Percentiles rank a stretch among this genome's conserved stretches.
Evolutionary conservation across 495 filamentous ascomycete genomes (phyloP).

Genomic region (Bacidia rubella): DNA sequence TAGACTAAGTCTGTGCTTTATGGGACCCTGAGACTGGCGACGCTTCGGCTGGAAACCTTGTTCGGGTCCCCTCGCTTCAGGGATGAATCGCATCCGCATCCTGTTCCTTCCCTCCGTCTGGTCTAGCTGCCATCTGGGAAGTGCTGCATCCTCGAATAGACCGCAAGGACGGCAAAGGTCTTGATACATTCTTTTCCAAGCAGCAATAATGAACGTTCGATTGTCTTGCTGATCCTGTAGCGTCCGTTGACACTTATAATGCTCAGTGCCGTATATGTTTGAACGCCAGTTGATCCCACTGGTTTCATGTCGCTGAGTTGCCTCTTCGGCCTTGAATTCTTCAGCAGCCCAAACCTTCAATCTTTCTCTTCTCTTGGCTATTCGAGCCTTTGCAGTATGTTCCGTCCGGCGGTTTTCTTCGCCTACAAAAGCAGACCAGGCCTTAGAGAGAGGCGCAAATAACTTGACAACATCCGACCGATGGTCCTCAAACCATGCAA

Average conservation of each 20-base stretch:
- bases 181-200: conserved; percentile 58
- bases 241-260: conserved; percentile 75
- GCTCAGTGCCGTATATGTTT: conserved; percentile 85
- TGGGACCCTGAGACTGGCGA: conserved; percentile 39
- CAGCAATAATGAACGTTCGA: conserved; percentile 54
- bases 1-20: conserved; percentile 8
- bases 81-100: conserved; percentile 77
- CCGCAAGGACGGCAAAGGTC: conserved; percentile 66
- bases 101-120: conserved; percentile 91
- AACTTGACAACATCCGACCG: conserved; percentile 72
- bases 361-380: conserved; percentile 64
- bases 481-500: conserved; percentile 77
- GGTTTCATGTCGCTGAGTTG: conserved; percentile 64
- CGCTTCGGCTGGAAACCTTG: conserved; percentile 80
- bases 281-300: conserved; percentile 82
- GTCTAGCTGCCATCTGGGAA: conserved; percentile 74
- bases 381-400: conserved; percentile 51
- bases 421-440: conserved; percentile 73
- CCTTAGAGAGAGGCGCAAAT: conserved; percentile 58
- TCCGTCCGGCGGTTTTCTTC: conserved; percentile 65
- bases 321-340: conserved; percentile 51
- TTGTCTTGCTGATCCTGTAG: conserved; percentile 89
- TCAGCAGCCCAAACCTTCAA: conserved; percentile 64
- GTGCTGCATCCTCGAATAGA: conserved; percentile 52
- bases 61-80: conserved; percentile 52